phyloP scores from a whole-genome alignment of 352 stramenopile genomes.

The Globisporangium heterothallicum region DNA sequence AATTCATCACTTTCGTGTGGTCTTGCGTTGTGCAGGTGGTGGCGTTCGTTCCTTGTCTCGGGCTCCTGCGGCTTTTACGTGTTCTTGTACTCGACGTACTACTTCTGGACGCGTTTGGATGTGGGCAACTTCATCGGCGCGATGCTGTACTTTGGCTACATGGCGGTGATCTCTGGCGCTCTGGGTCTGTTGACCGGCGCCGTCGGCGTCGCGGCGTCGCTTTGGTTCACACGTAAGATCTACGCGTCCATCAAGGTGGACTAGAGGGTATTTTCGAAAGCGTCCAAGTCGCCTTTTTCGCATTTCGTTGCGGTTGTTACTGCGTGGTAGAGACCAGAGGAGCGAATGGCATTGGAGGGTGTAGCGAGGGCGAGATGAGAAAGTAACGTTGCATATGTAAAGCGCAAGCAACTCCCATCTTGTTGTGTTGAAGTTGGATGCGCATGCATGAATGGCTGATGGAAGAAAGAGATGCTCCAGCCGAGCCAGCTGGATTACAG shows the following conservation, averaged over 20 bases:
- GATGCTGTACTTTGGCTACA: conserved; percentile 98
- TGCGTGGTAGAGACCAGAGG: too few species aligned
- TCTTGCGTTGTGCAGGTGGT: conserved; percentile 83
- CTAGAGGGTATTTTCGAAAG: too few species aligned
- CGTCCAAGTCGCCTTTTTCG: too few species aligned
- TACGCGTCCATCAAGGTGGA: conserved; percentile 98
- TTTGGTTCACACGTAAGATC: conserved; percentile 98
- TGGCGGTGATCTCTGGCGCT: conserved; percentile 96
- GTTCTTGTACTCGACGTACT: conserved; percentile 98
- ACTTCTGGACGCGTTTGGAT: conserved; percentile 96
- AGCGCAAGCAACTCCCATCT: too few species aligned
- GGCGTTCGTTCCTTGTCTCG: conserved; percentile 97
- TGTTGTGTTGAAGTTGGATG: too few species aligned
- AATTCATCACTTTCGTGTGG: neutral
- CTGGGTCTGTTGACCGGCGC: conserved; percentile 95
- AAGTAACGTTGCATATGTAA: too few species aligned
- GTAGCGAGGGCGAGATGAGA: too few species aligned
- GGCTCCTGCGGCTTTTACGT: conserved; percentile 97
- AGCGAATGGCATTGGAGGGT: too few species aligned
- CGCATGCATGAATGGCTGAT: too few species aligned
- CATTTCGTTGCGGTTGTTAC: too few species aligned
- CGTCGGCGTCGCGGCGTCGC: conserved; percentile 95
- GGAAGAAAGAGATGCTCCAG: too few species aligned
- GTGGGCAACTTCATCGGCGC: conserved; percentile 89
- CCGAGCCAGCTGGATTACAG: too few species aligned